These are phyloP conservation scores for Verruconis gallopava DNA, from an alignment of 2,329 filamentous ascomycete species.

Conservation along the genomic window DNA sequence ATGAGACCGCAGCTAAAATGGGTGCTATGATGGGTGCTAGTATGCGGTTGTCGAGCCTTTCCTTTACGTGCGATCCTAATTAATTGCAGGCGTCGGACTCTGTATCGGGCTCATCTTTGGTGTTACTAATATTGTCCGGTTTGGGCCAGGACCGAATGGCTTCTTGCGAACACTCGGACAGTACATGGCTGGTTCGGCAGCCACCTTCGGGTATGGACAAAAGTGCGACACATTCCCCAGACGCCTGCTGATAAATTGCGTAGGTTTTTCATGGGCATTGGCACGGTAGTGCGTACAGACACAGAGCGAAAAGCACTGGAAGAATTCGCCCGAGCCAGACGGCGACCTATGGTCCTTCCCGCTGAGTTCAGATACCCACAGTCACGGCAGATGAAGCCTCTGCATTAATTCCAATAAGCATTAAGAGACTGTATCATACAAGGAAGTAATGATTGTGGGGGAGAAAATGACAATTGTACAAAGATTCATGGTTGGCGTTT, in stretches of 20 bases:
- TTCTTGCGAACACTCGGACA: slow-evolving; percentile 90
- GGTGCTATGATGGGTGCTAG: slow-evolving; percentile 97
- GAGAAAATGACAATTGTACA: not conserved
- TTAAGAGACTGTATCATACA: too few species aligned
- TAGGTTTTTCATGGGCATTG: slow-evolving; percentile 97
- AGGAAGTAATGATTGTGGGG: not conserved
- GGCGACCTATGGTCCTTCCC: slow-evolving; percentile 58
- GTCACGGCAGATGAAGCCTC: not conserved
- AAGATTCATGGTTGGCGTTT: not conserved
- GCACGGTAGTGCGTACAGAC: slow-evolving; percentile 89
- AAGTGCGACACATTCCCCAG: not conserved
- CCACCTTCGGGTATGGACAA: slow-evolving; percentile 73
- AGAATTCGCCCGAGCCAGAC: slow-evolving; percentile 61
- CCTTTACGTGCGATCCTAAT: slow-evolving; percentile 8
- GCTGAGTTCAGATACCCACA: slow-evolving; percentile 2
- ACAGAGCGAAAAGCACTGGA: slow-evolving; percentile 62
- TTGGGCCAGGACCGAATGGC: slow-evolving; percentile 83
- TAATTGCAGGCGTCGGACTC: slow-evolving; percentile 63
- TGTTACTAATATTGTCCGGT: slow-evolving; percentile 88
- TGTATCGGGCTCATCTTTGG: slow-evolving; percentile 98
- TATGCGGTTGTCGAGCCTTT: slow-evolving; percentile 39
- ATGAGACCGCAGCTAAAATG: slow-evolving; percentile 66
- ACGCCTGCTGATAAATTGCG: not conserved
- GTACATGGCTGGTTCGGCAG: slow-evolving; percentile 90
- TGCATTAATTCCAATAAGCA: not conserved